Evolutionary conservation across 225 moss, liverwort and hornwort species (phyloP), one percentile per base, ranked within the genome.

Genomic region (Neckera pumila): DNA sequence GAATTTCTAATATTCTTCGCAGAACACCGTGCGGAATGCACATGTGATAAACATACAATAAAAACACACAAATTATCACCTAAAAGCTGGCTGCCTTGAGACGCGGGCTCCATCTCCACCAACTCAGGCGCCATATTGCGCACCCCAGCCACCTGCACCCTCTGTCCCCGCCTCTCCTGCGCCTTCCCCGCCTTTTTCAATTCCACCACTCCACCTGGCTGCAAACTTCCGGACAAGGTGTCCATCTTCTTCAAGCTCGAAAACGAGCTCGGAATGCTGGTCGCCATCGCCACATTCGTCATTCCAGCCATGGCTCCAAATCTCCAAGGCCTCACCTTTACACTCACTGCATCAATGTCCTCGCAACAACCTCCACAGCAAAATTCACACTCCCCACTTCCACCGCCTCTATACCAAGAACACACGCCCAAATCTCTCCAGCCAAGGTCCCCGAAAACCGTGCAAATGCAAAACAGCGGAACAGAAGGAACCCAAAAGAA

Each of bases 41-140:
- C 31, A 51, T 25, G n/a, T 16, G 73, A 81, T 26, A 67, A 58
- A n/a, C 93, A 92, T 34, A 94, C 92, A 72, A 70, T 25, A 43
- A 15, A 56, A 79, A 62, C 61, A 78, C 74, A 80, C 38, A 73
- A 80, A 36, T 42, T 33, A 47, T 89, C 81, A 97, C 97, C 97
- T 83, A 98, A 87, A 85, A 97, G 97, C 70, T 82, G 93, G 83
- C 97, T 98, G 74, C 98, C 96, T 88, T 90, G 76, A 25, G 97
- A 97, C 33, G 95, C 98, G 36, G 96, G 97, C 87, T 97, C 98
- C 96, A 98, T 89, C 86, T 98, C 95, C 87, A 89, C 89, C 90
- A 98, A 89, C 91, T 97, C 95, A 45, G 97, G 90, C 60, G 92
- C 92, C 90, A 91, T 91, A 83, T 84, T 97, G 58, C 95, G 95